Base-by-base conservation (phyloP, 2,329 filamentous ascomycete species). In the Trichoderma asperellum region DNA sequence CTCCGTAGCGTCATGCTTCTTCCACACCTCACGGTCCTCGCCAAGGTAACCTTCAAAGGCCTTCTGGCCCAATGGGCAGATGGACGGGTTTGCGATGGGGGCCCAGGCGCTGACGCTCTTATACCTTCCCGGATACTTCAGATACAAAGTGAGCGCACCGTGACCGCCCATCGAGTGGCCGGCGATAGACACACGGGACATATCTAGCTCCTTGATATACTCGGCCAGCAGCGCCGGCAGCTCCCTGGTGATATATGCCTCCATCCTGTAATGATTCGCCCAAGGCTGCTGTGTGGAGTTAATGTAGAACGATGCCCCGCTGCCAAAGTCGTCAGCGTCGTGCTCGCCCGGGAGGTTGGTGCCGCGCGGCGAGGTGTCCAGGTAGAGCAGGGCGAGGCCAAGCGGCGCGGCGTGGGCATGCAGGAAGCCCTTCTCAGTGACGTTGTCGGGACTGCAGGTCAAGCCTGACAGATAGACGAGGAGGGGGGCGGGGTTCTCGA, bases 161-260 rank as follows among this genome's bases (percentile, higher is more conserved):
- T 99, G 96, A 0, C 96, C 96, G 73, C 96, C 96, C 96, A 99
- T 99, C 75, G 91, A 94, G 83, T 99, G 96, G 6, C 96, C 96
- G 52, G 92, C 93, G 76, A 99, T 96, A 80, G 90, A 91, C 68
- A 97, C 89, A 49, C 91, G 80, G 76, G 79, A 24, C 24, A 24
- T 24, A 24, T 98, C 95, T 35, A 99, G 84, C 74, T 79, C 85
- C 35, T 87, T 84, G 81, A 94, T 24, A 24, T 24, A 24, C 24
- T 24, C 24, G 24, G 24, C 24, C 24, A 24, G 24, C 24, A 97
- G 32, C 87, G 85, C 82, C 0, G 94, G 95, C n/a, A 99, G 89
- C 82, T 99, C 96, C 66, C 87, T 81, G n/a, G 91, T 90, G 73
- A 99, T 87, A 84, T 99, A 99, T 71, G 87, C 89, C 85, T 98